A percentile compares a stretch with the other conserved stretches of the same genome.
These are phyloP conservation scores for Coccomyxa subellipsoidea DNA, from an alignment of 163 green algal species.

Conservation along the genomic window DNA sequence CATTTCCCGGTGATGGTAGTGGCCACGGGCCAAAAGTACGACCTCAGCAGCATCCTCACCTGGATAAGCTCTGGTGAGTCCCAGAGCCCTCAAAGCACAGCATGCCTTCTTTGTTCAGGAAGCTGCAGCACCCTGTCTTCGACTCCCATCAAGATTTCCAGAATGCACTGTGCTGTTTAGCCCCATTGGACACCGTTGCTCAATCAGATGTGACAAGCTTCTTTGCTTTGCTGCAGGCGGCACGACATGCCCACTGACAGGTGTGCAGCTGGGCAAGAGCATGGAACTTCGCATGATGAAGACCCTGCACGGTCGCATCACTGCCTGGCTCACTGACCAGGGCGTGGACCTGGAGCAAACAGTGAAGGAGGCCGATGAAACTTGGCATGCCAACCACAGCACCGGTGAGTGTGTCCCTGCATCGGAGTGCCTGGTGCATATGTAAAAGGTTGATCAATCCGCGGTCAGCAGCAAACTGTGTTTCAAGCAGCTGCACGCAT, in stretches of 20 bases:
- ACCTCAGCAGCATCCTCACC: background rate
- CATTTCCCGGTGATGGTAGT: constrained; percentile 41
- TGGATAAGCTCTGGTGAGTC: background rate
- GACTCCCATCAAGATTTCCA: background rate
- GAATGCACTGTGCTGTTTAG: background rate
- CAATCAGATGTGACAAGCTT: background rate
- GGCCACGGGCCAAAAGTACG: background rate
- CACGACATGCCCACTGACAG: background rate
- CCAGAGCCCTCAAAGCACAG: background rate
- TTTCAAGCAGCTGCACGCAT: background rate
- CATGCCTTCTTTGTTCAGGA: background rate
- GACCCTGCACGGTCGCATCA: background rate
- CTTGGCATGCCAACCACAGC: no score
- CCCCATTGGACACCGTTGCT: background rate
- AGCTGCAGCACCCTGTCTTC: background rate
- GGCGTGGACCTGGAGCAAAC: background rate
- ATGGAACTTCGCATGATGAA: background rate
- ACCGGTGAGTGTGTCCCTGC: no score
- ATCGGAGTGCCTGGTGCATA: background rate
- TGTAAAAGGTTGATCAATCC: background rate
- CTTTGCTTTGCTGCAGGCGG: background rate
- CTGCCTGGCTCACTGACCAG: background rate
- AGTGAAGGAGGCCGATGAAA: no score
- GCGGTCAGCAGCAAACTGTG: background rate
- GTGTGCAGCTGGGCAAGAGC: background rate